Evolutionary conservation across 1,139 yeast species (phyloP).

Genomic region (Yamadazyma blattariae): DNA sequence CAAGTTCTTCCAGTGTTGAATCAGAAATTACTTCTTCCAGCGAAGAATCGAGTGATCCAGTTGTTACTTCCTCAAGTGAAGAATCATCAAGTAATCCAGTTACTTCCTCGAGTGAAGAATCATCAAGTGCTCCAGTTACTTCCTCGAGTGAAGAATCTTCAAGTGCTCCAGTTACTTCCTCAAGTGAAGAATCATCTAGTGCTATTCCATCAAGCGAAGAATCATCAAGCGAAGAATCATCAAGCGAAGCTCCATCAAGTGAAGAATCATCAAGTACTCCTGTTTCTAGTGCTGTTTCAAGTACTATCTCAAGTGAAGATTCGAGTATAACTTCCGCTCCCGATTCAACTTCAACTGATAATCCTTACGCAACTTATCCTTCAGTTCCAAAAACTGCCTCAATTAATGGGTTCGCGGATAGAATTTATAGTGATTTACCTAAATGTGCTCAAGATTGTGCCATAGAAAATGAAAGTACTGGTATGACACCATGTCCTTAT

Average conservation of each 20-base stretch:
- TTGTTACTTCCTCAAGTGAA: neutral
- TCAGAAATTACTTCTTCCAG: slow-evolving; percentile 3
- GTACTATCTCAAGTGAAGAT: neutral
- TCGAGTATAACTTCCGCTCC: slow-evolving; percentile 7
- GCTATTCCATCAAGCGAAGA: neutral
- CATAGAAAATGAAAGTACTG: slow-evolving; percentile 14
- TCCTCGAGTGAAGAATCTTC: neutral
- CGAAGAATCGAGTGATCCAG: neutral
- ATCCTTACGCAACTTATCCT: slow-evolving; percentile 30
- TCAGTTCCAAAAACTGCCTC: slow-evolving; percentile 37
- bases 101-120: neutral
- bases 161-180: neutral
- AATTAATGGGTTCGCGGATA: slow-evolving; percentile 43
- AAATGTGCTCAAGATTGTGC: slow-evolving; percentile 27
- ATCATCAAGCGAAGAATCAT: neutral
- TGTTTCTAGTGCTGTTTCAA: slow-evolving; percentile 10
- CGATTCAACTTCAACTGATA: slow-evolving; percentile 16
- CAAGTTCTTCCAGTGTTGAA: neutral
- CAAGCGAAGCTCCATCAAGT: neutral
- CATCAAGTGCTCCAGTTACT: slow-evolving; percentile 7
- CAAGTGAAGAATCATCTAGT: neutral
- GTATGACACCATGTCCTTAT: slow-evolving; percentile 37
- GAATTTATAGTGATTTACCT: slow-evolving; percentile 27
- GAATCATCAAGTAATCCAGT: neutral
- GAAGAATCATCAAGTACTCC: slow-evolving; percentile 3